These are phyloP conservation scores for Silene noctiflora DNA, from an alignment of 179 eudicot species.

Conservation along the genomic window DNA sequence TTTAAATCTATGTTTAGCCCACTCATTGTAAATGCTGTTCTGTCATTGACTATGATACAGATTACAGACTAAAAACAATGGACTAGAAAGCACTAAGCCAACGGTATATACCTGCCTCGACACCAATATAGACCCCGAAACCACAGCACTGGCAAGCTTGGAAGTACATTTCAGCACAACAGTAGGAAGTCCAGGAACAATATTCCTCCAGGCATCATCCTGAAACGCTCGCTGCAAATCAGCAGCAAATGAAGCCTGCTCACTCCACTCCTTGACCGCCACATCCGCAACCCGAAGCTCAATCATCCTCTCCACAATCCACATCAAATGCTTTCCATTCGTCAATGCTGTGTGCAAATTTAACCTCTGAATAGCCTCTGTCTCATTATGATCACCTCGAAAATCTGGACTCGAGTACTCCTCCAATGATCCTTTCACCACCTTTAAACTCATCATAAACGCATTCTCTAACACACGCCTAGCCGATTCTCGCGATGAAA, in stretches of 20 bases:
- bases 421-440: conserved; percentile 73
- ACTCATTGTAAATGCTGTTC: not conserved
- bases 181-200: conserved; percentile 74
- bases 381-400: conserved; percentile 79
- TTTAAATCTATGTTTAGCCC: too few species aligned
- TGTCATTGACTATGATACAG: not conserved
- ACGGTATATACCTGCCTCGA: conserved; percentile 49
- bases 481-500: conserved; percentile 58
- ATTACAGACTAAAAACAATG: not conserved
- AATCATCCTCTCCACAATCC: conserved; percentile 95
- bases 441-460: conserved; percentile 57
- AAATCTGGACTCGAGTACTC: conserved; percentile 81
- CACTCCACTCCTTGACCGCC: conserved; percentile 84
- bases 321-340: conserved; percentile 72
- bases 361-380: conserved; percentile 82
- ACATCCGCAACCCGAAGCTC: conserved; percentile 77
- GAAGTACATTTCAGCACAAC: conserved; percentile 69
- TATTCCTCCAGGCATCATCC: conserved; percentile 85
- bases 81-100: not conserved
- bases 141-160: conserved; percentile 72
- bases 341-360: conserved; percentile 73
- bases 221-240: conserved; percentile 85
- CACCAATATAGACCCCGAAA: conserved; percentile 65
- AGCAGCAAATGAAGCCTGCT: conserved; percentile 57
- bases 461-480: conserved; percentile 58